Evolutionary conservation across 306 rosid species (phyloP).

Genomic region (Neltuma alba): DNA sequence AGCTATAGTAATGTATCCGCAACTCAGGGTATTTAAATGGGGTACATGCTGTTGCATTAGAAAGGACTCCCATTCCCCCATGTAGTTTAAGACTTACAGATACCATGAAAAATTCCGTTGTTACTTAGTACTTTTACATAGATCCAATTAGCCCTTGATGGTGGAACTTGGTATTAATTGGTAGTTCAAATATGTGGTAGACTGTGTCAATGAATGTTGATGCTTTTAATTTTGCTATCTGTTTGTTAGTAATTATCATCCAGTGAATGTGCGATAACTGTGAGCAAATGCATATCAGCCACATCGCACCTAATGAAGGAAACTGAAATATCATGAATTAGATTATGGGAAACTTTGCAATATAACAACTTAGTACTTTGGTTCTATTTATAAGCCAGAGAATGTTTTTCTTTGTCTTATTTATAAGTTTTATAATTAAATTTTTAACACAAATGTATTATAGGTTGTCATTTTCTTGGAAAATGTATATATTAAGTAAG

Average conservation of each 20-base stretch:
- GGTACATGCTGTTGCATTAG: too few relatives aligned
- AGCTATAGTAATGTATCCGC: too few relatives aligned
- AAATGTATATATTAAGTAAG: too few relatives aligned
- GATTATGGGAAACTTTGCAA: constrained; percentile 22
- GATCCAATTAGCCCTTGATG: constrained; percentile 4
- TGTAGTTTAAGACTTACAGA: too few relatives aligned
- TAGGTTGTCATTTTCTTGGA: too few relatives aligned
- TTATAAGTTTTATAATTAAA: too few relatives aligned
- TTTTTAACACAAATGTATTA: too few relatives aligned
- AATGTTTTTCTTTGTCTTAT: too few relatives aligned
- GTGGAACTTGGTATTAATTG: neutral
- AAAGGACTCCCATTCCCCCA: too few relatives aligned
- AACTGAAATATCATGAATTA: neutral
- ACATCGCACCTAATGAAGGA: neutral
- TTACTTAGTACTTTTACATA: neutral
- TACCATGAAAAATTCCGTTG: constrained; percentile 12
- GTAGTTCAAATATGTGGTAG: neutral
- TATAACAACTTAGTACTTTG: neutral
- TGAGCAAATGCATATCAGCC: constrained; percentile 2
- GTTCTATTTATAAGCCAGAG: too few relatives aligned
- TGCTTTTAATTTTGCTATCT: neutral
- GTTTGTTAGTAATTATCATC: neutral
- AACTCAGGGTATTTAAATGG: too few relatives aligned
- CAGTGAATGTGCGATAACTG: neutral
- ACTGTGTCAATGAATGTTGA: neutral